Percentiles rank a stretch among this genome's conserved stretches.
Conservation (phyloP, 2,329 filamentous ascomycete genomes). For the Ophiostoma populinum region DNA sequence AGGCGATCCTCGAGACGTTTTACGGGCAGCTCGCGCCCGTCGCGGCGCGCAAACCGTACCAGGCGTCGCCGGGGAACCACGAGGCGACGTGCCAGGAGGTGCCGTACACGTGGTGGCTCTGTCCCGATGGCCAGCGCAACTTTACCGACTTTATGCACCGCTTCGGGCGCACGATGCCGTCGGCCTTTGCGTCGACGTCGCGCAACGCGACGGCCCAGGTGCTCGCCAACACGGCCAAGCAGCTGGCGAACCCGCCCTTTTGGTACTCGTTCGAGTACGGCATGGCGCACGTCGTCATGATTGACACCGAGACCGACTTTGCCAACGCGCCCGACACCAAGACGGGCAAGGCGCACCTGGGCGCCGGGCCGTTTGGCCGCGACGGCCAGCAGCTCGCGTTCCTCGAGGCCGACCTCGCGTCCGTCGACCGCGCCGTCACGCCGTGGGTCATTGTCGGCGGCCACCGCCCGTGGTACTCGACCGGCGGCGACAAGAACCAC, state of each 20-base stretch:
- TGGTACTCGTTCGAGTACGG: slow-evolving; percentile 46
- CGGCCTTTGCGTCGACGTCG: slow-evolving; percentile 31
- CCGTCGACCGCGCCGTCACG: slow-evolving; percentile 35
- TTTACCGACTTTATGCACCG: slow-evolving; percentile 42
- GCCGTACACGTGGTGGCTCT: slow-evolving; percentile 20
- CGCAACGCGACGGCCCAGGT: slow-evolving; percentile 22
- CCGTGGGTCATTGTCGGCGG: slow-evolving; percentile 32
- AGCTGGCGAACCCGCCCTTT: slow-evolving; percentile 32
- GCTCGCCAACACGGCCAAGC: slow-evolving; percentile 26
- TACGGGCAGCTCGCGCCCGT: slow-evolving; percentile 38
- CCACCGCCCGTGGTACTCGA: slow-evolving; percentile 31
- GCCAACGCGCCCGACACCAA: slow-evolving; percentile 25
- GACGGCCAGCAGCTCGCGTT: slow-evolving; percentile 34
- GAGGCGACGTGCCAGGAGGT: slow-evolving; percentile 35
- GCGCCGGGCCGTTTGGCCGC: slow-evolving; percentile 31
- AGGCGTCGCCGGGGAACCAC: slow-evolving; percentile 40
- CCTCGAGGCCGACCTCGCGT: slow-evolving; percentile 35
- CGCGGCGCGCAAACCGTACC: slow-evolving; percentile 35
- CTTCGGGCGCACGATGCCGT: slow-evolving; percentile 34
- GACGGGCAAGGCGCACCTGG: slow-evolving; percentile 19
- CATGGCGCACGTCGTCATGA: slow-evolving; percentile 35
- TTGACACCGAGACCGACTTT: slow-evolving; percentile 42
- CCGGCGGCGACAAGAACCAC: slow-evolving; percentile 13
- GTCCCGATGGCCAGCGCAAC: slow-evolving; percentile 36
- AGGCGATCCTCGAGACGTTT: slow-evolving; percentile 92